Evolutionary conservation across 2,329 filamentous ascomycete genomes (phyloP).

Genomic region (Nemania abortiva): DNA sequence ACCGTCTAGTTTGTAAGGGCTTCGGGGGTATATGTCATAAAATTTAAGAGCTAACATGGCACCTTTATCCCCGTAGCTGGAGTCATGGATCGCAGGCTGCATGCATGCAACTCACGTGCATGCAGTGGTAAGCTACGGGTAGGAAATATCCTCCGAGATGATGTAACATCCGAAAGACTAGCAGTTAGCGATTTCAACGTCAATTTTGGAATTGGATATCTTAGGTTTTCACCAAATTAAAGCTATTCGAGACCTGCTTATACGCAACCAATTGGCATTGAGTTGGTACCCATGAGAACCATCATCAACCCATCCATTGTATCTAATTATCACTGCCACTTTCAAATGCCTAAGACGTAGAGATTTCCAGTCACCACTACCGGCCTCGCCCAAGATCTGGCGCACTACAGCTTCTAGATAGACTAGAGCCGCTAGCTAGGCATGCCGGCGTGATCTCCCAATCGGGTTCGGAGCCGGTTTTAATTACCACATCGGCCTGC

Average conservation of each 20-base stretch:
- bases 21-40: neutral
- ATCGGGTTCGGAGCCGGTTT: conserved; percentile 24
- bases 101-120: conserved; percentile 30
- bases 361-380: neutral
- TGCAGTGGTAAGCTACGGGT: conserved; percentile 37
- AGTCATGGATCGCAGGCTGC: conserved; percentile 18
- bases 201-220: neutral
- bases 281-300: neutral
- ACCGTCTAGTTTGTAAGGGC: neutral
- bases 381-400: neutral
- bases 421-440: conserved; percentile 19
- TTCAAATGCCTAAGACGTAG: too few relatives aligned
- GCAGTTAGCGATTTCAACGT: conserved; percentile 34
- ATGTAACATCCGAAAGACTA: conserved; percentile 28
- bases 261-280: neutral
- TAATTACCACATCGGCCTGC: conserved; percentile 11
- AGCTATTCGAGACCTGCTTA: neutral
- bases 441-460: conserved; percentile 34
- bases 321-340: neutral
- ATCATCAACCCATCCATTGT: neutral
- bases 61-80: conserved; percentile 7
- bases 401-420: neutral
- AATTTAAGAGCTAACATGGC: conserved; percentile 3
- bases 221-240: neutral
- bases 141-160: conserved; percentile 32